Evolutionary conservation across 2,329 filamentous ascomycete genomes (phyloP), one percentile per base, ranked within the genome.

Genomic region (Beauveria sp.): DNA sequence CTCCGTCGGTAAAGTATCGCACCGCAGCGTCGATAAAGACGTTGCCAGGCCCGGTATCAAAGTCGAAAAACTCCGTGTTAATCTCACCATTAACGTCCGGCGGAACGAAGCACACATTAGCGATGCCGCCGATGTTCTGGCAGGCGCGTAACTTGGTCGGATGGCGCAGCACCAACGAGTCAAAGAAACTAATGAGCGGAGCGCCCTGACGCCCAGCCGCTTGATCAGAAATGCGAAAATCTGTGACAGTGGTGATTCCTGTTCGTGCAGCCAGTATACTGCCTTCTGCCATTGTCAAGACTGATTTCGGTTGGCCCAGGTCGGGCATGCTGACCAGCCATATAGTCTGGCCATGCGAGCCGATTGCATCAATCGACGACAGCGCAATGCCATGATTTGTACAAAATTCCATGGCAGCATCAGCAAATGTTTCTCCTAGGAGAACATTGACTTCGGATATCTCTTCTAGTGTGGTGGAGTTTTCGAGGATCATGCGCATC

Each of bases 101-200:
- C 3, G 80, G 81, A 55, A 85, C 81, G 70, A 85, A 84, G 71
- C 80, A 85, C 26, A 86, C 79, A 64, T 83, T 86, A 34, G 80
- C 80, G 47, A 86, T 84, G 37, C 83, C 82, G 55, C 82, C 82
- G 59, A 86, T 85, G 66, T 85, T 85, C 67, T 86, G 81, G 68
- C 82, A 85, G 2, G 80, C 81, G 28, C 84, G 78, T 8, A 84
- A 72, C 69, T 83, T 84, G 4, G 71, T 79, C 0, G 82, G 79
- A 66, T 85, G 80, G 64, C 81, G 80, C 22, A 86, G 73, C 7
- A 85, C 66, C 2, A 84, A 71, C 0, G 78, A 76, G 65, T 85
- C 81, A 65, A 85, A 81, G 65, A 85, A 84, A 10, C 77, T 80
- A 63, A 83, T 80, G 7, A 84, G 73, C 1, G 83, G 80, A 2